Conservation (phyloP, 2,329 filamentous ascomycete genomes). For the Talaromyces sp. region DNA sequence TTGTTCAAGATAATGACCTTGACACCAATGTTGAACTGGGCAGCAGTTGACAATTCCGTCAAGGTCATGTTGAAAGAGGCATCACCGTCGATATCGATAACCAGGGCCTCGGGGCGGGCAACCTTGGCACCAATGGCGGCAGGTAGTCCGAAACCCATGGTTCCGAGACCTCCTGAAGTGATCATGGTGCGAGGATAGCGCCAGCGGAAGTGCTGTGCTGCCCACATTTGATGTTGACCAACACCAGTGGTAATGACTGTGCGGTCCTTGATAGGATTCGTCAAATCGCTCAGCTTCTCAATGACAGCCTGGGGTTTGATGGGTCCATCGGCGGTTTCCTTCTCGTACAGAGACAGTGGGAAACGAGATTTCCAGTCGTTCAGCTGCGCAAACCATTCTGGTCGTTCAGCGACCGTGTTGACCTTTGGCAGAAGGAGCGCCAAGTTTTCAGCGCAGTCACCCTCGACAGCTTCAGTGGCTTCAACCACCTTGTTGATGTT, state of each 20-base stretch:
- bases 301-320: conserved; percentile 96
- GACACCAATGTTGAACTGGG: conserved; percentile 93
- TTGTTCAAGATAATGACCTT: conserved; percentile 96
- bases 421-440: conserved; percentile 68
- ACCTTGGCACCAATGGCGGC: conserved; percentile 96
- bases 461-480: conserved; percentile 90
- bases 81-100: conserved; percentile 95
- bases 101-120: conserved; percentile 70
- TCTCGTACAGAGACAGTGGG: conserved; percentile 78
- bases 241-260: conserved; percentile 92
- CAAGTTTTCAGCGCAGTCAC: conserved; percentile 80
- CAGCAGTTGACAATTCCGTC: conserved; percentile 86
- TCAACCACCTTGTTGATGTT: conserved; percentile 99
- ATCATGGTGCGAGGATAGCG: conserved; percentile 87
- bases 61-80: conserved; percentile 99
- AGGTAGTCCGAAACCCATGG: conserved; percentile 93
- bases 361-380: conserved; percentile 86
- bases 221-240: conserved; percentile 99
- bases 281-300: conserved; percentile 81
- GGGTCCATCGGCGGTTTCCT: conserved; percentile 65
- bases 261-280: conserved; percentile 70
- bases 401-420: conserved; percentile 59
- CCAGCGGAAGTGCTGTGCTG: conserved; percentile 95
- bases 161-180: conserved; percentile 90
- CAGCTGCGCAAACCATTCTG: conserved; percentile 87